Evolutionary conservation across 2,329 filamentous ascomycete species (phyloP).

Genomic region (Aspergillus texensis): DNA sequence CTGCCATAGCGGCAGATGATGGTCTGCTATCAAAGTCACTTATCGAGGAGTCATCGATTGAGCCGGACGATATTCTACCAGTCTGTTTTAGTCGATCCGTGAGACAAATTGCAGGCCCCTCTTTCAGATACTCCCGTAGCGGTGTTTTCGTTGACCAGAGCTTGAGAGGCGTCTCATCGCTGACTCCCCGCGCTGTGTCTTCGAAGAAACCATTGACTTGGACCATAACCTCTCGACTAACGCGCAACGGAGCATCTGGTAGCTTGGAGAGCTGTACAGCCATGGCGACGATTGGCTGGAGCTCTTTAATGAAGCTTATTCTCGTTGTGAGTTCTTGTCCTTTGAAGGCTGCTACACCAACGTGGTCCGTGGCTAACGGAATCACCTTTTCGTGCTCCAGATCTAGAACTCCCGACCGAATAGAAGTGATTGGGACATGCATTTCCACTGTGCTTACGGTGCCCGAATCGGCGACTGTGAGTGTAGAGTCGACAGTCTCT

Average conservation of each 20-base stretch:
- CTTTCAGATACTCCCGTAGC: constrained; percentile 54
- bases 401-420: constrained; percentile 34
- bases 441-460: constrained; percentile 55
- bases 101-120: constrained; percentile 59
- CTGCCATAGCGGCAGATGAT: constrained; percentile 20
- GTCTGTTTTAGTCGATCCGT: constrained; percentile 52
- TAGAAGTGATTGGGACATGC: constrained; percentile 61
- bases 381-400: constrained; percentile 38
- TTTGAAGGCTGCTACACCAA: constrained; percentile 35
- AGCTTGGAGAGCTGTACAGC: constrained; percentile 30
- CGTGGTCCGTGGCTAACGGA: constrained; percentile 35
- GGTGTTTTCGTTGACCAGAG: constrained; percentile 35
- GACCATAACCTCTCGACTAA: constrained; percentile 58
- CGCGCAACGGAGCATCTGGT: constrained; percentile 50
- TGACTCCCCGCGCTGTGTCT: constrained; percentile 58
- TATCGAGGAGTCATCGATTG: constrained; percentile 32
- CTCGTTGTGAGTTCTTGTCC: constrained; percentile 33
- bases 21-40: constrained; percentile 34
- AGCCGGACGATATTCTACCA: constrained; percentile 24
- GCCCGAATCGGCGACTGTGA: constrained; percentile 47
- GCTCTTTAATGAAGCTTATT: constrained; percentile 28
- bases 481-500: constrained; percentile 62
- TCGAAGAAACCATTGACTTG: constrained; percentile 65
- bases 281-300: constrained; percentile 21
- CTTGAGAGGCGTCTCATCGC: constrained; percentile 42